Base-by-base conservation (phyloP, 345 rosid genomes). In the Eucalyptus decipiens region DNA sequence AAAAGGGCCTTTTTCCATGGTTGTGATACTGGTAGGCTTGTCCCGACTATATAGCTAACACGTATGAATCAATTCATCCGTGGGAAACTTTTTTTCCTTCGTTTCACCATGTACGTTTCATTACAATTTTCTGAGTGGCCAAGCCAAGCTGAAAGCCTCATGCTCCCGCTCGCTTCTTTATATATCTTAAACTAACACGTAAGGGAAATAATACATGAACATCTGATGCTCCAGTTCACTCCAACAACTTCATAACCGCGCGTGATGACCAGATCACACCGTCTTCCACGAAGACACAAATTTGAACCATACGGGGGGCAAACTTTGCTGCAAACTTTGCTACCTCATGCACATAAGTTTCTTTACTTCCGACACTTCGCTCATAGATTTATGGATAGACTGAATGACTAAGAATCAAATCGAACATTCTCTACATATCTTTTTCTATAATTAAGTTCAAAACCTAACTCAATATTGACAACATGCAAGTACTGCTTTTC, bases 381-480 rank as follows among this genome's bases (percentile, higher is more conserved):
- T 28, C 69, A 30, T 62, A 62, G 32, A 13, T 60, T 60, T 62
- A 28, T 62, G 17, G 17, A 60, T 28, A 28, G 69, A 62, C 9
- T 7, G 34, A 62, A 62, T 62, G 15, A 28, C 32, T 60, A 60
- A 28, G 69, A 62, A 0, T 28, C 18, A 28, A 62, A 62, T 1
- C 0, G 4, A 62, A 13, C 69, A 62, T 62, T 62, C 69, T 30
- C 32, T 62, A 2, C 32, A n/a, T n/a, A n/a, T n/a, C n/a, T n/a
- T n/a, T n/a, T n/a, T 60, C 30, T 56, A 56, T 23, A 2, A 62
- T 62, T 12, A 62, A 30, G 15, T 62, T 62, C 32, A 62, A 62
- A 62, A 62, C 69, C 9, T 13, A 30, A 13, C 0, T 56, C 0
- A 13, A 56, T 56, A 56, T 56, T 56, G 14, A 28, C 0, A 0